These are phyloP conservation scores for Suillus clintonianus DNA, from an alignment of 768 basidiomycete genomes.

Conservation along the genomic window DNA sequence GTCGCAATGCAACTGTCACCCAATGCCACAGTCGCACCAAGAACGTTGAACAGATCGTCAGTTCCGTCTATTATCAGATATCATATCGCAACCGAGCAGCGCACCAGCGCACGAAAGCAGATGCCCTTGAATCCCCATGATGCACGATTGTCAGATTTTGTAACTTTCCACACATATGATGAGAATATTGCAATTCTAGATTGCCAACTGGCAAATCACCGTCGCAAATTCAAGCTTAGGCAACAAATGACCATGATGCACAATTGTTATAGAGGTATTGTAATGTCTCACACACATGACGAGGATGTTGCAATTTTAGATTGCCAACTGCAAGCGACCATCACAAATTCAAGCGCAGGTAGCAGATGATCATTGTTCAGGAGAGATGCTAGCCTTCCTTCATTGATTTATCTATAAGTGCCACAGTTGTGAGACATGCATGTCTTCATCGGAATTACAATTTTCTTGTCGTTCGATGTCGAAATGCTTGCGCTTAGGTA, in stretches of 20 bases:
- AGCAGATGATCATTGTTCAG: background rate
- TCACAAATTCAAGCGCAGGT: background rate
- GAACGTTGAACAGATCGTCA: slow-evolving; percentile 76
- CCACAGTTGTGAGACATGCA: background rate
- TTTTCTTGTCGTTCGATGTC: background rate
- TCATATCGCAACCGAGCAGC: slow-evolving; percentile 3
- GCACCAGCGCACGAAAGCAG: too few species aligned
- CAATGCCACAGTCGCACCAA: slow-evolving; percentile 94
- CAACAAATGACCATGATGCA: too few species aligned
- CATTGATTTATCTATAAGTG: background rate
- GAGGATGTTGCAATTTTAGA: too few species aligned
- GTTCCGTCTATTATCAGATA: slow-evolving; percentile 26
- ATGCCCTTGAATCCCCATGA: too few species aligned
- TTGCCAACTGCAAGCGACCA: background rate
- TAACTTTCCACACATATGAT: background rate
- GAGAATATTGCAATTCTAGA: background rate
- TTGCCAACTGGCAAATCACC: background rate
- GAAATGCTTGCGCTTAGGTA: background rate
- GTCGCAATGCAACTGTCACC: slow-evolving; percentile 92
- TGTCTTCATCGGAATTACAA: background rate
- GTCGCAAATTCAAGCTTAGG: too few species aligned
- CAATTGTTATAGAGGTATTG: too few species aligned
- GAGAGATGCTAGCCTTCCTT: background rate
- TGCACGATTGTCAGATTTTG: background rate
- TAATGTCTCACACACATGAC: too few species aligned